Evolutionary conservation across 805 yeast species (phyloP).

Genomic region (Pichia nakasei): DNA sequence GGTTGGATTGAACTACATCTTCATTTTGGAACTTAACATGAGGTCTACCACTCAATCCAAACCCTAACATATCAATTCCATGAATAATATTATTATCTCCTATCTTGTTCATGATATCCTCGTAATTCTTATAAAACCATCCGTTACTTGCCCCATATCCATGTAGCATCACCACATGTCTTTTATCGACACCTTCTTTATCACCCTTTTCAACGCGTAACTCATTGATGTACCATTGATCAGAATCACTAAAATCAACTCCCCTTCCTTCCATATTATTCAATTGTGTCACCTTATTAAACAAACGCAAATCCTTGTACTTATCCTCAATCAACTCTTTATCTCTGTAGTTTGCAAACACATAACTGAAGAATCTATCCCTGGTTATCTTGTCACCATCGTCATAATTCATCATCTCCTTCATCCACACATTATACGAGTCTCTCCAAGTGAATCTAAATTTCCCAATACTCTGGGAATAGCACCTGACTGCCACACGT

Average conservation of each 20-base stretch:
- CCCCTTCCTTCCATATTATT: slow-evolving; percentile 2
- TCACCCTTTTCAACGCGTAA: slow-evolving; percentile 15
- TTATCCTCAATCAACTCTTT: slow-evolving; percentile 6
- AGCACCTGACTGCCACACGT: no score
- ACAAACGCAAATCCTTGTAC: slow-evolving; percentile 11
- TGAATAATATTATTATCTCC: slow-evolving; percentile 23
- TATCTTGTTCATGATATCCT: slow-evolving; percentile 29
- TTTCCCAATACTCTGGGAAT: neutral
- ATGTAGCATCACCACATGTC: slow-evolving; percentile 43
- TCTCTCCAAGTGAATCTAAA: neutral
- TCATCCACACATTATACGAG: slow-evolving; percentile 20
- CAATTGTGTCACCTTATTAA: slow-evolving; percentile 12
- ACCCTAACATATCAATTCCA: slow-evolving; percentile 43
- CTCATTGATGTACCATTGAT: slow-evolving; percentile 20
- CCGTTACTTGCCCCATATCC: slow-evolving; percentile 52
- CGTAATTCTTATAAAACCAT: slow-evolving; percentile 47
- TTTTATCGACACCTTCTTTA: neutral
- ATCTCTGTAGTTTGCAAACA: slow-evolving; percentile 21
- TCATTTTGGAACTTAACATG: slow-evolving; percentile 19
- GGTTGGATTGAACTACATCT: slow-evolving; percentile 15
- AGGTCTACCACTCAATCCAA: slow-evolving; percentile 47
- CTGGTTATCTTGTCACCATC: slow-evolving; percentile 18
- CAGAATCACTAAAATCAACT: slow-evolving; percentile 4
- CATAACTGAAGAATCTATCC: slow-evolving; percentile 15
- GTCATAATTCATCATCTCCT: slow-evolving; percentile 11